Base-by-base conservation (phyloP, 1,284 basidiomycete genomes). In the Tylopilus sp. region DNA sequence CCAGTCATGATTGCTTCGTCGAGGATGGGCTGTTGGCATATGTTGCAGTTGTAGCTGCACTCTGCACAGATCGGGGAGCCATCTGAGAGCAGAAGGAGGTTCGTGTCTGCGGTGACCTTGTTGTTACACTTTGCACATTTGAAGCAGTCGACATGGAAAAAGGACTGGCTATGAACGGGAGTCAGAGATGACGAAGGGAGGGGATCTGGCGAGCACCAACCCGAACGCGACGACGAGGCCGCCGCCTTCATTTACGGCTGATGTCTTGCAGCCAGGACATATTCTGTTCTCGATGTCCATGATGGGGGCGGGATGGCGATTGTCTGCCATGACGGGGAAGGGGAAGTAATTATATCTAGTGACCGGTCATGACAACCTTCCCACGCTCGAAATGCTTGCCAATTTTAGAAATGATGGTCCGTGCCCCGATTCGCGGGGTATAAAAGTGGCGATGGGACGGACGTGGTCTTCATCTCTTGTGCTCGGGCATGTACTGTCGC, bases 1-100 rank as follows among this genome's bases (percentile, higher is more conserved):
- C 95, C 94, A 12, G 95, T 95, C 89, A 98, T 96, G 71, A 98
- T 97, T 15, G 94, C 94, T 67, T 97, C 94, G 72, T 97, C 93
- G 48, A 94, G 85, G 60, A 97, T 96, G 36, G 91, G 90, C 46
- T 83, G 81, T 45, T 85, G 84, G 73, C 94, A 97, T 51, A 95
- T 86, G 65, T 88, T 94, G 77, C 94, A 97, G 63, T 84, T 90
- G 73, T 99, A 99, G 11, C 93, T 95, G 76, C 95, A 99, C 60
- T 94, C 88, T 21, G 92, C 88, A 67, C 95, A 99, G 47, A 99
- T 94, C 31, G 96, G 95, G 33, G 90, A 93, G 18, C 95, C 95
- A 68, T 99, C 95, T 28, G 94, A 94, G 44, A 99, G 84, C 10
- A 99, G 77, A 21, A 99, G 81, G 20, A 99, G 80, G 71, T 97